Base-by-base conservation (phyloP, 305 asterid genomes). In the Fraxinus latifolia region DNA sequence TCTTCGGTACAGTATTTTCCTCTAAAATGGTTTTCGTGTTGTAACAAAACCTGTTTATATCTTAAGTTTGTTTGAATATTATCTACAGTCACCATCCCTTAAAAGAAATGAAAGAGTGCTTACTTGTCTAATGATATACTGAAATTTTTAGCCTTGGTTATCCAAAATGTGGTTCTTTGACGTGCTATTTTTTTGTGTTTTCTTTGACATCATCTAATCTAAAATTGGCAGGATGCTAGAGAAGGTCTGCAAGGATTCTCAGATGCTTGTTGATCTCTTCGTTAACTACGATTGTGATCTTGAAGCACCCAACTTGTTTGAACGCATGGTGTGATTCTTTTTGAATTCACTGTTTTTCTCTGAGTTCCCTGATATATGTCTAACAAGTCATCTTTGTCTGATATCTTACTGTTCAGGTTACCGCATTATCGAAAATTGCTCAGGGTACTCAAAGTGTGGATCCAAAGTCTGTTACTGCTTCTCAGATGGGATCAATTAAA, bases 241-340 rank as follows among this genome's bases (percentile, higher is more conserved):
- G 95, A 96, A 92, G 87, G 92, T 90, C 67, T 95, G 98, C 94
- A 93, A 89, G 91, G 97, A 92, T 89, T 86, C 97, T 84, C 99
- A 96, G 90, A 90, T 95, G 98, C 95, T 96, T 87, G 96, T 96
- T 58, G 99, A 95, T 91, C 91, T 96, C 73, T 96, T 90, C 83
- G 98, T 96, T 91, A 96, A 96, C 89, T 96, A 96, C 86, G 99
- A 96, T 84, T 96, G 99, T 91, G 99, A 95, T 90, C 98, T 96
- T 82, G 92, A 95, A 82, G 97, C 98, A 58, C 97, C 99, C 68
- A 96, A 96, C 89, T 89, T 93, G 84, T 96, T 95, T 91, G 99
- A 96, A 84, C 89, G 92, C 82, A 93, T 88, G 95, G 99, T 95
- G 84, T 85, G 91, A 71, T 83, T 81, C 72, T 74, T 81, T 70